phyloP scores from a whole-genome alignment of 306 rosid species.

The Dalbergia oliveri region DNA sequence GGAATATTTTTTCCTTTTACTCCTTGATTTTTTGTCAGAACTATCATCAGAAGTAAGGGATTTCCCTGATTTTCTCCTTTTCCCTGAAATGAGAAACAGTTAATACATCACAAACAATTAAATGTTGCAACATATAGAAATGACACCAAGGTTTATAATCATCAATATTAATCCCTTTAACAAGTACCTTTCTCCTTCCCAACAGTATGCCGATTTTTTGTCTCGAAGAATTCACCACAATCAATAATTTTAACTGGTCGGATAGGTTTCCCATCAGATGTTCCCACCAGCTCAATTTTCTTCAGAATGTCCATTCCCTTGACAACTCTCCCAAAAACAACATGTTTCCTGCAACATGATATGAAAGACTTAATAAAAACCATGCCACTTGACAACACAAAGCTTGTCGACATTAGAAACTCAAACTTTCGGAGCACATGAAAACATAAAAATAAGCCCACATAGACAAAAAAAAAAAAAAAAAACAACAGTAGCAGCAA shows the following conservation, averaged over 20 bases:
- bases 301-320: slow-evolving; percentile 77
- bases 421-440: slow-evolving; percentile 6
- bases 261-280: slow-evolving; percentile 83
- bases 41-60: slow-evolving; percentile 63
- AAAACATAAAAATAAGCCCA: slow-evolving; percentile 16
- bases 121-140: slow-evolving; percentile 29
- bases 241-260: slow-evolving; percentile 79
- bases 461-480: not conserved
- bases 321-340: slow-evolving; percentile 91
- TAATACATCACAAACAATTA: slow-evolving; percentile 34
- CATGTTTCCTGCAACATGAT: slow-evolving; percentile 80
- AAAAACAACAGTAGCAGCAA: not conserved
- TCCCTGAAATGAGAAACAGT: slow-evolving; percentile 58
- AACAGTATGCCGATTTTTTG: slow-evolving; percentile 49
- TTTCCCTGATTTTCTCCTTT: slow-evolving; percentile 66
- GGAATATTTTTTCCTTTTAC: slow-evolving; percentile 59
- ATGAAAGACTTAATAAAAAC: slow-evolving; percentile 19
- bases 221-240: slow-evolving; percentile 79
- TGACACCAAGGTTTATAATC: slow-evolving; percentile 10
- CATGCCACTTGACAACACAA: slow-evolving; percentile 16
- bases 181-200: slow-evolving; percentile 82
- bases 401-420: slow-evolving; percentile 1
- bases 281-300: slow-evolving; percentile 81
- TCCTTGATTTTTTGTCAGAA: slow-evolving; percentile 67
- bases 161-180: slow-evolving; percentile 14